phyloP scores from a whole-genome alignment of 2,329 filamentous ascomycete species.

The Claviceps citrina region DNA sequence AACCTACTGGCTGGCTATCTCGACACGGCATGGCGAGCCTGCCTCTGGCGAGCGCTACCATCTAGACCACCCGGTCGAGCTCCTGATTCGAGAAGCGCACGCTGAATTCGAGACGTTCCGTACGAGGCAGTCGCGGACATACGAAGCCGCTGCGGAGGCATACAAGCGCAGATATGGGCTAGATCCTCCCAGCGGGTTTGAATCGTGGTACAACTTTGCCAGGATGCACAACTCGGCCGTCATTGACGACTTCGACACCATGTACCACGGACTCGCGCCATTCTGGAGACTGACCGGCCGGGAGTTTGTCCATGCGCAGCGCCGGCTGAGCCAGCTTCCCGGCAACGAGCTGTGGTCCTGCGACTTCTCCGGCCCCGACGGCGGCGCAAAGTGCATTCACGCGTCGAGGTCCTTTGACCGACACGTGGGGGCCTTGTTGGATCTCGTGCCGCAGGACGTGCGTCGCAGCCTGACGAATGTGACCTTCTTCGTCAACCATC shows the following conservation, averaged over 20 bases:
- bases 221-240: conserved; percentile 23
- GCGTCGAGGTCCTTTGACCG: conserved; percentile 18
- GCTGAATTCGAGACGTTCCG: no score
- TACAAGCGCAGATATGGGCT: conserved; percentile 28
- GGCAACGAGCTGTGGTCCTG: conserved; percentile 25
- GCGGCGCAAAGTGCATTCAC: conserved; percentile 20
- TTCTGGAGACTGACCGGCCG: conserved; percentile 24
- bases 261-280: conserved; percentile 24
- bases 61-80: no score
- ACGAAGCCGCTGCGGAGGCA: no score
- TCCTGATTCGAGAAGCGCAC: no score
- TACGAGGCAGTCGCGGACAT: no score
- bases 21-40: no score
- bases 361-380: conserved; percentile 11
- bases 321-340: no score
- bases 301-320: no score
- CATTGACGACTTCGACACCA: conserved; percentile 35
- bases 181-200: conserved; percentile 31
- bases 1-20: no score
- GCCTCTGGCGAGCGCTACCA: no score
- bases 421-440: no score
- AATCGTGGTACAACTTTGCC: conserved; percentile 30
- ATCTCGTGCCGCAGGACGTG: no score
- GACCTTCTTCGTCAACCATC: conserved; percentile 28
- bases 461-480: background rate